These are phyloP conservation scores for Capronia americana DNA, from an alignment of 2,329 filamentous ascomycete species.

Conservation along the genomic window DNA sequence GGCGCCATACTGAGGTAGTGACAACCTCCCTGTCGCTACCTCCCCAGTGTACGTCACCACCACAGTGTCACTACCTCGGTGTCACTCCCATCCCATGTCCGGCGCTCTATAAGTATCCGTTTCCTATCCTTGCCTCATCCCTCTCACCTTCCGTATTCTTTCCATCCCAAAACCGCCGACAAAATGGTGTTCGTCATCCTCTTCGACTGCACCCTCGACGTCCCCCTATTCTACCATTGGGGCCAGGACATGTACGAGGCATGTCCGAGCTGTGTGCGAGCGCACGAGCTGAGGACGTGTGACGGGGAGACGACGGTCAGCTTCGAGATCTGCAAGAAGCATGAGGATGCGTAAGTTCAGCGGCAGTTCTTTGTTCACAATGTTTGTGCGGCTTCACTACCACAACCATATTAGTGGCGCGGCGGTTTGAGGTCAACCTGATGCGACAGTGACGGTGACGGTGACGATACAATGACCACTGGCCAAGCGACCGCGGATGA, in stretches of 20 bases:
- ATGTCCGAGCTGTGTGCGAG: slow-evolving; percentile 27
- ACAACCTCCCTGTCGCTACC: not conserved
- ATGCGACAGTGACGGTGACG: not conserved
- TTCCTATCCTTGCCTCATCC: not conserved
- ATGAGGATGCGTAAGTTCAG: slow-evolving; percentile 26
- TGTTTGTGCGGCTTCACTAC: not conserved
- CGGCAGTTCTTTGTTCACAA: not conserved
- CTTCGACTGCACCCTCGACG: slow-evolving; percentile 14
- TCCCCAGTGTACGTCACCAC: not conserved
- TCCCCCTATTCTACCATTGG: slow-evolving; percentile 27
- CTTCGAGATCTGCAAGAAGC: slow-evolving; percentile 28
- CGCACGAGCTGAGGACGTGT: slow-evolving; percentile 30
- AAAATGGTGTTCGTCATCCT: slow-evolving; percentile 27
- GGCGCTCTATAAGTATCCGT: not conserved
- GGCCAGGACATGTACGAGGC: slow-evolving; percentile 23
- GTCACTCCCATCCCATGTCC: not conserved
- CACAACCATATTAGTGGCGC: too few species aligned
- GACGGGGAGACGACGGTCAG: slow-evolving; percentile 28
- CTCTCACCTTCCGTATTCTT: slow-evolving; percentile 12
- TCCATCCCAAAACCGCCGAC: not conserved
- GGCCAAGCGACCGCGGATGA: not conserved
- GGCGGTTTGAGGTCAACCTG: too few species aligned
- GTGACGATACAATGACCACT: not conserved
- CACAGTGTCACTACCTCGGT: not conserved
- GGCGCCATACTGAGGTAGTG: not conserved